A percentile compares a stretch with the other conserved stretches of the same genome.
These are phyloP conservation scores for Sclerotinia glacialis DNA, from an alignment of 2,329 filamentous ascomycete genomes.

Conservation along the genomic window DNA sequence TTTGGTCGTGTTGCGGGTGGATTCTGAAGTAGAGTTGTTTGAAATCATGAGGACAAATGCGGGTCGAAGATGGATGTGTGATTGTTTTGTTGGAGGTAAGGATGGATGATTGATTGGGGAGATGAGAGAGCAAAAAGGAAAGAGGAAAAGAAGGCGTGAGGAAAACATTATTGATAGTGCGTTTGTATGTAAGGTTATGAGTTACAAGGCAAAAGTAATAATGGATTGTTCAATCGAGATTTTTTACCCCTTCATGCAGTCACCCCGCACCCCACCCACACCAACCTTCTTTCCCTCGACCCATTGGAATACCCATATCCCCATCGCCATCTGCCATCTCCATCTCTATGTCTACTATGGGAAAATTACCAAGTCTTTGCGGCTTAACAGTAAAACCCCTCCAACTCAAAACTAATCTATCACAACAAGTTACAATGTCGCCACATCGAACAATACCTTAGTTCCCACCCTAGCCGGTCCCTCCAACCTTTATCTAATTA, in stretches of 20 bases:
- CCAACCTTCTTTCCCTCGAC: neutral
- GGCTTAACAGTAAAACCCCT: neutral
- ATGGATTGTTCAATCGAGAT: conserved; percentile 4
- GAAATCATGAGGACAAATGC: neutral
- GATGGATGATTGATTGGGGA: neutral
- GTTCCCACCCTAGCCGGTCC: neutral
- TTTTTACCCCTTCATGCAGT: conserved; percentile 7
- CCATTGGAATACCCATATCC: too few relatives aligned
- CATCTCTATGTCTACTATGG: neutral
- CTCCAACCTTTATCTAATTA: neutral
- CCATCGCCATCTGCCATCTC: neutral
- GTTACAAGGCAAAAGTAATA: neutral
- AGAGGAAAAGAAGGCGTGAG: too few relatives aligned
- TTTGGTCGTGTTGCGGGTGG: neutral
- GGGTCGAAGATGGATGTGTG: neutral
- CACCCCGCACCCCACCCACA: conserved; percentile 20
- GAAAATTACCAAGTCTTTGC: neutral
- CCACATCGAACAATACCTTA: neutral
- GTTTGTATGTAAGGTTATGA: neutral
- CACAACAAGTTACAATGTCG: too few relatives aligned
- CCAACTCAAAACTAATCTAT: neutral
- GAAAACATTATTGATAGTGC: neutral
- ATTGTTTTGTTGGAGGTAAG: neutral
- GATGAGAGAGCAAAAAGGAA: neutral
- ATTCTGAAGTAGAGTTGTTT: neutral